A percentile compares a stretch with the other conserved stretches of the same genome.
These are phyloP conservation scores for Eutrema yunnanense DNA, from an alignment of 345 rosid genomes.

Conservation along the genomic window DNA sequence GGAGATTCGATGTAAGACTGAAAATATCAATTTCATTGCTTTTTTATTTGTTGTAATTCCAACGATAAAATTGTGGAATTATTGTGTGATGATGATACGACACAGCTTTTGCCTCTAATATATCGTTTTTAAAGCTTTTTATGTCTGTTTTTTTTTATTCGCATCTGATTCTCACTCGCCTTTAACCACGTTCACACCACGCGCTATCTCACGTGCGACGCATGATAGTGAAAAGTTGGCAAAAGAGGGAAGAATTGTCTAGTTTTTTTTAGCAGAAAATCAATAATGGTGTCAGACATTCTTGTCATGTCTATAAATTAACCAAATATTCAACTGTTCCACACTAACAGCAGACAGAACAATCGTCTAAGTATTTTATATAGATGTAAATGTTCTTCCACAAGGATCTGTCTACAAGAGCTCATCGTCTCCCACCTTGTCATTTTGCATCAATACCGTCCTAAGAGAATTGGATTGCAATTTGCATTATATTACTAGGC, in stretches of 20 bases:
- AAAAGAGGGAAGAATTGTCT: not conserved
- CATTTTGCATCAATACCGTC: no score
- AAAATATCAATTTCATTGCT: not conserved
- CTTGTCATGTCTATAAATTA: not conserved
- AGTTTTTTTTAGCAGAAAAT: no score
- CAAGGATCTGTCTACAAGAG: no score
- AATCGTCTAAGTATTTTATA: not conserved
- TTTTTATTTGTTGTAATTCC: not conserved
- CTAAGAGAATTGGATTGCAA: no score
- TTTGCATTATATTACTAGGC: no score
- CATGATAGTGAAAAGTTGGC: not conserved
- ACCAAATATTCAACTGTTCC: not conserved
- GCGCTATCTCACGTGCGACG: conserved; percentile 17
- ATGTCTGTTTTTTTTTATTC: not conserved
- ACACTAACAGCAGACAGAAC: not conserved
- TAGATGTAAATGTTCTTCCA: no score
- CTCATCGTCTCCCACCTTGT: no score
- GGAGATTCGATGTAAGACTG: not conserved
- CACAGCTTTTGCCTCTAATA: conserved; percentile 8
- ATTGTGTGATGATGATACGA: conserved; percentile 27
- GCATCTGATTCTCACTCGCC: not conserved
- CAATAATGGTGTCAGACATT: not conserved
- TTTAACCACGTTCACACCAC: not conserved
- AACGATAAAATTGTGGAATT: not conserved
- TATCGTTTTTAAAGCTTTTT: not conserved